A percentile compares a stretch with the other conserved stretches of the same genome.
These are phyloP conservation scores for Saksenaea oblongispora DNA, from an alignment of 371 early-diverging fungal genomes.

Conservation along the genomic window DNA sequence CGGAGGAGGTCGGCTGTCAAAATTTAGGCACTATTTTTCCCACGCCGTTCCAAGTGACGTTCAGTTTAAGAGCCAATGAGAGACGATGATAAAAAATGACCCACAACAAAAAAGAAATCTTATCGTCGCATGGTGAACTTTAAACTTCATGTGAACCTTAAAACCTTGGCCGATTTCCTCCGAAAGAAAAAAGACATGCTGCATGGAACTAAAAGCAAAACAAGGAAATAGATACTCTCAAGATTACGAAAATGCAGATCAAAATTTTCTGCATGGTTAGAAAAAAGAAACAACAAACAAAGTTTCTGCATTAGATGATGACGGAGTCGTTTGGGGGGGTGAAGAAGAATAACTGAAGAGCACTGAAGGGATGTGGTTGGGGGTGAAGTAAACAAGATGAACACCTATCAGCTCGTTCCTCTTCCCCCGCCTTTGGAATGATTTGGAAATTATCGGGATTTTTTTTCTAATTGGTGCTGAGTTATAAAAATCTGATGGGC, in stretches of 20 bases:
- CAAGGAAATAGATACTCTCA: neutral
- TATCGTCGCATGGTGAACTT: slow-evolving; percentile 6
- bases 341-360: neutral
- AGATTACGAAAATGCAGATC: neutral
- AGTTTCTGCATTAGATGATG: neutral
- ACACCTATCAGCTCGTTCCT: neutral
- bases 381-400: neutral
- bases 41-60: slow-evolving; percentile 5
- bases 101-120: neutral
- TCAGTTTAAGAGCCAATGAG: neutral
- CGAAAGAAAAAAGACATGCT: neutral
- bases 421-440: neutral
- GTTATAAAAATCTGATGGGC: too few species aligned
- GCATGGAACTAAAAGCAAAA: neutral
- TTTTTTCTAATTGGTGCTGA: too few species aligned
- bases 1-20: slow-evolving; percentile 5
- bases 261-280: neutral
- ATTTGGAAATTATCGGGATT: slow-evolving; percentile 1
- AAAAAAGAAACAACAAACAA: neutral
- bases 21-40: slow-evolving; percentile 1
- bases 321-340: neutral
- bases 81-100: neutral
- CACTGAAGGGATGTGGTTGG: neutral
- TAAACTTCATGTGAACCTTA: slow-evolving; percentile 5
- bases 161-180: slow-evolving; percentile 1